Evolutionary conservation across 805 yeast species (phyloP).

Genomic region (Isabelozyma gotoi): DNA sequence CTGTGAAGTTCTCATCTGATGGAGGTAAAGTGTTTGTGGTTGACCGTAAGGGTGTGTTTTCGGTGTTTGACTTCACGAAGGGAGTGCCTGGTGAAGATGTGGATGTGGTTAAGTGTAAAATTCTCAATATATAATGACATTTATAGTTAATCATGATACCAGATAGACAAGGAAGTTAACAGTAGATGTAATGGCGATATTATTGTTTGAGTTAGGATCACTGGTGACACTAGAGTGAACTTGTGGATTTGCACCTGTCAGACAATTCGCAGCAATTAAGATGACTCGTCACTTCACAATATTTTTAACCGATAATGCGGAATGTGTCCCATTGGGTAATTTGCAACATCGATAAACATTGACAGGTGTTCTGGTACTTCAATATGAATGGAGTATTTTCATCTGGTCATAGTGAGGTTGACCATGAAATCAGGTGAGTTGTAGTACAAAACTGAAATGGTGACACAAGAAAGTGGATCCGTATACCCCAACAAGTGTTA

Average conservation of each 20-base stretch:
- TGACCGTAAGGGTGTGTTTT: conserved; percentile 79
- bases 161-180: neutral
- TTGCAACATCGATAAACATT: too few species aligned
- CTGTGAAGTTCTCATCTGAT: conserved; percentile 70
- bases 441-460: too few species aligned
- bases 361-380: too few species aligned
- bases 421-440: too few species aligned
- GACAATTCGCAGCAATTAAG: neutral
- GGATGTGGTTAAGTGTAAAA: conserved; percentile 66
- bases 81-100: conserved; percentile 71
- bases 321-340: too few species aligned
- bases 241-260: too few species aligned
- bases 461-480: too few species aligned
- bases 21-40: conserved; percentile 77
- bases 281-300: neutral
- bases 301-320: too few species aligned
- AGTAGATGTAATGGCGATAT: neutral
- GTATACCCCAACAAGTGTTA: too few species aligned
- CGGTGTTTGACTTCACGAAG: conserved; percentile 84
- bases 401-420: too few species aligned
- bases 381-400: too few species aligned
- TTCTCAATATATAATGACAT: conserved; percentile 31
- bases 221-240: too few species aligned
- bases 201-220: neutral
- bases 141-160: neutral